A percentile compares a stretch with the other conserved stretches of the same genome.
These are phyloP conservation scores for Hyaloscypha finlandica DNA, from an alignment of 495 filamentous ascomycete species.

Conservation along the genomic window DNA sequence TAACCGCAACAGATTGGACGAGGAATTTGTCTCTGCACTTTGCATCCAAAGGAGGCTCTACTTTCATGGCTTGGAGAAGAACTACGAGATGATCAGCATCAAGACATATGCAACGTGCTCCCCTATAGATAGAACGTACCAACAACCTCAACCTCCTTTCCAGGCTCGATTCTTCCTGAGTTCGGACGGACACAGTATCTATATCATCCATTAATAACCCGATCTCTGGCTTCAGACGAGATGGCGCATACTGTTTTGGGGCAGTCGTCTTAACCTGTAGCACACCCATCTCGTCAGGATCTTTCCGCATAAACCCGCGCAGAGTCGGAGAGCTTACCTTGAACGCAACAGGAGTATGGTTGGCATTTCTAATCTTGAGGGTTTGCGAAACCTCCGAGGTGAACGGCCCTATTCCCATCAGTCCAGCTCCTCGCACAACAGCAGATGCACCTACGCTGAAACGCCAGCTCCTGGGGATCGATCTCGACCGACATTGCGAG, in stretches of 20 bases:
- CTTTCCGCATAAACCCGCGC: background rate
- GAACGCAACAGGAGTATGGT: slow-evolving; percentile 82
- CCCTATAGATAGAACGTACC: slow-evolving; percentile 54
- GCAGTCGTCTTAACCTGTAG: slow-evolving; percentile 96
- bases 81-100: slow-evolving; percentile 53
- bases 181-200: slow-evolving; percentile 99
- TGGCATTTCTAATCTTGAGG: slow-evolving; percentile 79
- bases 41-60: slow-evolving; percentile 80
- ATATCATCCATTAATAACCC: slow-evolving; percentile 30
- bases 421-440: slow-evolving; percentile 29
- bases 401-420: slow-evolving; percentile 75
- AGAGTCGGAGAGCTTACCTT: slow-evolving; percentile 62
- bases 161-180: slow-evolving; percentile 89
- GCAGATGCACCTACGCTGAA: slow-evolving; percentile 69
- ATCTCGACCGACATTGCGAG: slow-evolving; percentile 87
- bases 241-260: slow-evolving; percentile 84
- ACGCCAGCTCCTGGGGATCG: slow-evolving; percentile 87
- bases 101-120: slow-evolving; percentile 6
- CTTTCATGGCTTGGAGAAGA: slow-evolving; percentile 95
- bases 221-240: background rate
- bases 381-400: slow-evolving; percentile 85
- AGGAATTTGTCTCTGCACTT: slow-evolving; percentile 98
- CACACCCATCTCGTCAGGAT: slow-evolving; percentile 9
- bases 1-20: slow-evolving; percentile 89
- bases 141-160: slow-evolving; percentile 86